These are phyloP conservation scores for Suillus clintonianus DNA, from an alignment of 768 basidiomycete genomes.

Conservation along the genomic window DNA sequence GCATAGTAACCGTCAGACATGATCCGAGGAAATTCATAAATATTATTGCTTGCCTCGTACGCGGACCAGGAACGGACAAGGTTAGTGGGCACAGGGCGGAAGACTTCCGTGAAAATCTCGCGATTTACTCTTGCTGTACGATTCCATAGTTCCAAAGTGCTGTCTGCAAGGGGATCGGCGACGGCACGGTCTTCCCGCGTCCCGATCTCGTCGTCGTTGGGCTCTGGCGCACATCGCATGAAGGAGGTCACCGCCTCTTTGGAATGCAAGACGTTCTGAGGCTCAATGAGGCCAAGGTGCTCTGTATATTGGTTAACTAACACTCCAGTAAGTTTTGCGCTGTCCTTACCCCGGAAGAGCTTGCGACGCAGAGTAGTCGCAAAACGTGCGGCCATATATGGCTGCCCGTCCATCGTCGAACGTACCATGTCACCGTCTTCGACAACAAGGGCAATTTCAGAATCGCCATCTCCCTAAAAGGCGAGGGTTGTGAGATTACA, in stretches of 20 bases:
- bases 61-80: constrained; percentile 75
- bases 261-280: constrained; percentile 52
- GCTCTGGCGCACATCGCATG: constrained; percentile 80
- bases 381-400: constrained; percentile 74
- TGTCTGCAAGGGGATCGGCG: constrained; percentile 75
- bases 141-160: constrained; percentile 59
- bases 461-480: constrained; percentile 84
- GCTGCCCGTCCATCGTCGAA: constrained; percentile 75
- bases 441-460: constrained; percentile 90
- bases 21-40: constrained; percentile 1
- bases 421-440: constrained; percentile 83
- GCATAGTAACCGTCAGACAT: constrained; percentile 4
- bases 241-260: constrained; percentile 49
- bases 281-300: constrained; percentile 82
- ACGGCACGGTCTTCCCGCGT: constrained; percentile 63
- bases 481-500: background rate
- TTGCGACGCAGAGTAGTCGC: constrained; percentile 82
- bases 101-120: constrained; percentile 84
- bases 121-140: constrained; percentile 78
- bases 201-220: constrained; percentile 67
- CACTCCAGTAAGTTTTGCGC: constrained; percentile 8
- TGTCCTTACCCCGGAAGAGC: constrained; percentile 69
- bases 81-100: constrained; percentile 86
- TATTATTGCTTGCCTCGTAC: constrained; percentile 60
- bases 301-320: constrained; percentile 45